Conservation (phyloP, 176 grass and related monocot genomes). For the Cymbopogon citratus region DNA sequence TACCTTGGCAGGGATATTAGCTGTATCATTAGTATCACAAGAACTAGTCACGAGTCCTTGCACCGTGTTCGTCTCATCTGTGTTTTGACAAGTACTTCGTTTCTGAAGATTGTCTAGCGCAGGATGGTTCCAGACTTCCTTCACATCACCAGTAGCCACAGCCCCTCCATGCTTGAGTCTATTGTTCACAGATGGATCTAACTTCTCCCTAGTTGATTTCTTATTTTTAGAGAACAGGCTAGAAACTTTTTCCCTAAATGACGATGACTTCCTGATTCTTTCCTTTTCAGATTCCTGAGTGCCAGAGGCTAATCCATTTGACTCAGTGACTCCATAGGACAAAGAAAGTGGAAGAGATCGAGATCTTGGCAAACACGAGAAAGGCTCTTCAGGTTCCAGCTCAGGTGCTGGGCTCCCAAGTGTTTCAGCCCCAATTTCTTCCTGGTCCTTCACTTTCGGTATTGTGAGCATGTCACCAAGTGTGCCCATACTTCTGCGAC, state of each 20-base stretch:
- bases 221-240: slow-evolving; percentile 76
- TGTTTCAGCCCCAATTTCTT: slow-evolving; percentile 25
- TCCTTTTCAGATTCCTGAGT: slow-evolving; percentile 43
- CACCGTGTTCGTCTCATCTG: slow-evolving; percentile 18
- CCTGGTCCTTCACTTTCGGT: slow-evolving; percentile 41
- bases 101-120: slow-evolving; percentile 1
- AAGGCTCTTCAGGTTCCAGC: slow-evolving; percentile 30
- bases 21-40: slow-evolving; percentile 20
- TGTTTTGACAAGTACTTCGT: background rate
- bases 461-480: slow-evolving; percentile 91
- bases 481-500: slow-evolving; percentile 49
- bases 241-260: slow-evolving; percentile 75
- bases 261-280: slow-evolving; percentile 52
- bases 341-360: slow-evolving; percentile 58
- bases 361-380: slow-evolving; percentile 59
- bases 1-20: slow-evolving; percentile 56
- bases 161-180: slow-evolving; percentile 8
- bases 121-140: slow-evolving; percentile 24
- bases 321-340: slow-evolving; percentile 38
- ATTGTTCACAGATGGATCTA: slow-evolving; percentile 23
- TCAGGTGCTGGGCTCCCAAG: slow-evolving; percentile 20
- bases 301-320: slow-evolving; percentile 17
- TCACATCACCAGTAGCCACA: slow-evolving; percentile 9
- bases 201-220: slow-evolving; percentile 40
- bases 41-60: slow-evolving; percentile 29